A percentile compares a stretch with the other conserved stretches of the same genome.
phyloP scores from a whole-genome alignment of 1,139 yeast genomes.

The Saccharomyces pastorianus region DNA sequence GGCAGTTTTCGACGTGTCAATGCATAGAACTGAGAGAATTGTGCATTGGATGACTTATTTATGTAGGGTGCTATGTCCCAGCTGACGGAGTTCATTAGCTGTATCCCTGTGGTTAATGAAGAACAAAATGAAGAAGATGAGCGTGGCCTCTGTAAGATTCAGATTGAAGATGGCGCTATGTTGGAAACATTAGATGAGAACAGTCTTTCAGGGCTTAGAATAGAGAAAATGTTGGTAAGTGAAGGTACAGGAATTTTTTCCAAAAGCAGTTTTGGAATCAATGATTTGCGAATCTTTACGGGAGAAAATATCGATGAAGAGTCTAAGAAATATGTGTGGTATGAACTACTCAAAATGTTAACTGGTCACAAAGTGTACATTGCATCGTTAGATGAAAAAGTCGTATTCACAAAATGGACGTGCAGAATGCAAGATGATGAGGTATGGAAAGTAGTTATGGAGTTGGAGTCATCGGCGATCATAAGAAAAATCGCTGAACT shows the following conservation, averaged over 20 bases:
- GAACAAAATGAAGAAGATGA: slow-evolving; percentile 6
- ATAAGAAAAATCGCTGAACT: slow-evolving; percentile 20
- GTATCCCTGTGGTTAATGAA: slow-evolving; percentile 7
- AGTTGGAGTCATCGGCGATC: slow-evolving; percentile 13
- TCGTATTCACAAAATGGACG: slow-evolving; percentile 13
- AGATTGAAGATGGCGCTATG: background rate
- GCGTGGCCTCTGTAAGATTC: slow-evolving; percentile 9
- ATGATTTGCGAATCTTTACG: slow-evolving; percentile 9
- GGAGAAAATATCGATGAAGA: slow-evolving; percentile 2
- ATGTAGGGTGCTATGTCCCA: background rate
- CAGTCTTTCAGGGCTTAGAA: background rate
- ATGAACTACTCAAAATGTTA: slow-evolving; percentile 16
- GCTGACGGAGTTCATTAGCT: slow-evolving; percentile 13
- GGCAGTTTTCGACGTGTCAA: background rate
- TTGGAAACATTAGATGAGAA: slow-evolving; percentile 3
- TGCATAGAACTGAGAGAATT: background rate
- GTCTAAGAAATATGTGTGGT: slow-evolving; percentile 15
- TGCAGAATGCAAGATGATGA: slow-evolving; percentile 9
- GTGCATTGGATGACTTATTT: background rate
- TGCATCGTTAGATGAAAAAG: slow-evolving; percentile 4
- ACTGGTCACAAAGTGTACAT: slow-evolving; percentile 13
- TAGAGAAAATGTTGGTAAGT: slow-evolving; percentile 9
- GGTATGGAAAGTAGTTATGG: slow-evolving; percentile 17
- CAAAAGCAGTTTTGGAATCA: slow-evolving; percentile 1
- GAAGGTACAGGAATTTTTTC: slow-evolving; percentile 20